Percentiles rank a stretch among this genome's conserved stretches.
These are phyloP conservation scores for Hansenula lynferdii DNA, from an alignment of 1,139 yeast genomes.

Conservation along the genomic window DNA sequence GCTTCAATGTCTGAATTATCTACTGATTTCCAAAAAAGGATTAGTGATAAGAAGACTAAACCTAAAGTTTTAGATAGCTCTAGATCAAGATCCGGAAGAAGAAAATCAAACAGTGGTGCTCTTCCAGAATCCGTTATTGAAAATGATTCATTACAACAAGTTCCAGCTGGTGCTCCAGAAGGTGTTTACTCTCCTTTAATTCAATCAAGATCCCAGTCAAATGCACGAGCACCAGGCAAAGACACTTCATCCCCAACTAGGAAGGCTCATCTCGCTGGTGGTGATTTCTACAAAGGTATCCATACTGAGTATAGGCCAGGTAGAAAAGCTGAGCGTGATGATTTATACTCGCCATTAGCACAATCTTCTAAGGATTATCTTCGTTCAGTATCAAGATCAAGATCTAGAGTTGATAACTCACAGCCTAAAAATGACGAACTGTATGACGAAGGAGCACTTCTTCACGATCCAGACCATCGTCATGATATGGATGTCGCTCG, in stretches of 20 bases:
- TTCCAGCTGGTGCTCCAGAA: constrained; percentile 35
- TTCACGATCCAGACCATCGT: constrained; percentile 22
- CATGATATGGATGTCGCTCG: constrained; percentile 8
- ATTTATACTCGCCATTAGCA: constrained; percentile 5
- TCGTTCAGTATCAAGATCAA: constrained; percentile 58
- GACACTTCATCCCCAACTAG: constrained; percentile 26
- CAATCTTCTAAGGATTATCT: constrained; percentile 32
- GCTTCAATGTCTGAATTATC: constrained; percentile 22
- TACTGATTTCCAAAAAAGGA: constrained; percentile 13
- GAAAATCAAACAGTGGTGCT: constrained; percentile 5
- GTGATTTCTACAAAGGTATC: constrained; percentile 55
- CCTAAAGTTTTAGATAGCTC: constrained; percentile 5
- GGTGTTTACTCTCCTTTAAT: constrained; percentile 44
- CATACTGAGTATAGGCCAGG: constrained; percentile 18
- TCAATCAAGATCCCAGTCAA: constrained; percentile 27
- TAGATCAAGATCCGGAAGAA: constrained; percentile 13
- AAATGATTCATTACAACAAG: constrained; percentile 27
- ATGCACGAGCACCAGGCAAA: constrained; percentile 28
- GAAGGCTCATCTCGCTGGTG: constrained; percentile 59
- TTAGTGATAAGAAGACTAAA: constrained; percentile 9
- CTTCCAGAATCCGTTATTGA: constrained; percentile 28
- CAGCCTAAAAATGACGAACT: constrained; percentile 23
- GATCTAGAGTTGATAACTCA: constrained; percentile 40
- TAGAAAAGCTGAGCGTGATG: constrained; percentile 13
- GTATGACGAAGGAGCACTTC: constrained; percentile 32